phyloP scores from a whole-genome alignment of 2,329 filamentous ascomycete genomes.

The Raffaelea albimanens region DNA sequence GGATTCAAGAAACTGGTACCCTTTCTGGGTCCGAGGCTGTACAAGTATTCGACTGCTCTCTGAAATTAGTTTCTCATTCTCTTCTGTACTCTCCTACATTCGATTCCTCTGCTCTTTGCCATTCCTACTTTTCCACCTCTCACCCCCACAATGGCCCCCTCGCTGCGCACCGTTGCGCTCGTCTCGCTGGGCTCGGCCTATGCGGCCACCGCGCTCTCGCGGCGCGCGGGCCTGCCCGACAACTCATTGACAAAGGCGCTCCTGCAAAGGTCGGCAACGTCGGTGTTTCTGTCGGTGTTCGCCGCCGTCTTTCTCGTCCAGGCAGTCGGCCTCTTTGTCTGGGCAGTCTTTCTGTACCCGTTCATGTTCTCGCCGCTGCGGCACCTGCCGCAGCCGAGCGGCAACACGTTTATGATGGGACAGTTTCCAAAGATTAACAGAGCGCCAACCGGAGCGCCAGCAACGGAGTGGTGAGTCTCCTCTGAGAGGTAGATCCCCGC shows the following conservation, averaged over 20 bases:
- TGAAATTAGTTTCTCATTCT: no score
- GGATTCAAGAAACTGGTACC: no score
- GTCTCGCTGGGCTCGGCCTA: constrained; percentile 7
- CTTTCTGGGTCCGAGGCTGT: no score
- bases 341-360: constrained; percentile 37
- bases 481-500: no score
- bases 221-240: background rate
- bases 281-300: constrained; percentile 24
- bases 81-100: no score
- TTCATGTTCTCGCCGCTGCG: constrained; percentile 39
- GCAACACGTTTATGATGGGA: constrained; percentile 37
- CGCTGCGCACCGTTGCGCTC: background rate
- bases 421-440: constrained; percentile 31
- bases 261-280: constrained; percentile 18
- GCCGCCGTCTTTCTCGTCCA: constrained; percentile 24
- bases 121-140: background rate
- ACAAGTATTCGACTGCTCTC: no score
- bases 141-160: background rate
- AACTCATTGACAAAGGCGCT: no score
- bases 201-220: constrained; percentile 2
- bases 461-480: constrained; percentile 39
- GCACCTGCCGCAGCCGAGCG: constrained; percentile 33
- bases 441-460: constrained; percentile 32
- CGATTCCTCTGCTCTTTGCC: background rate
- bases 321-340: constrained; percentile 27